Percentiles rank a stretch among this genome's conserved stretches.
These are phyloP conservation scores for Tillandsia leiboldiana DNA, from an alignment of 176 grass and related monocot species.

Conservation along the genomic window DNA sequence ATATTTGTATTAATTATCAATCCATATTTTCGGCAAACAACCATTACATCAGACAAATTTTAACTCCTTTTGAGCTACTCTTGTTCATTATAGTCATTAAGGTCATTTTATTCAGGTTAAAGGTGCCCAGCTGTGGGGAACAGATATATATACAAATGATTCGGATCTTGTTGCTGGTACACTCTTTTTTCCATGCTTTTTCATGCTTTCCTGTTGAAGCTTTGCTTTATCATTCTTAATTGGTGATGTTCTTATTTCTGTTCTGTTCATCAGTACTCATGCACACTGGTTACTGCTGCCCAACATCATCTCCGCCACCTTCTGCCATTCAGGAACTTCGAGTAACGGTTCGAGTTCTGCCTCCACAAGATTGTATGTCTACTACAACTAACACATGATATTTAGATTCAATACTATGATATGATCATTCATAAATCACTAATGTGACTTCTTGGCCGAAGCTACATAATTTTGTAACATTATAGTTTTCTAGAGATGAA, in stretches of 20 bases:
- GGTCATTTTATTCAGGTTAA: conserved; percentile 63
- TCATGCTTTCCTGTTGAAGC: not conserved
- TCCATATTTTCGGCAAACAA: too few species aligned
- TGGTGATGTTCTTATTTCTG: conserved; percentile 19
- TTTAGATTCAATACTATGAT: not conserved
- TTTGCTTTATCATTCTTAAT: not conserved
- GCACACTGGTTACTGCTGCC: conserved; percentile 89
- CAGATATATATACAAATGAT: conserved; percentile 87
- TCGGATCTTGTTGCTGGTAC: conserved; percentile 95
- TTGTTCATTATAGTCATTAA: too few species aligned
- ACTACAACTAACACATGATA: not conserved
- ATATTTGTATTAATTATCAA: too few species aligned
- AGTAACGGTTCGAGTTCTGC: conserved; percentile 65
- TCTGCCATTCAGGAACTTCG: conserved; percentile 69
- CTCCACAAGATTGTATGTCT: conserved; percentile 58
- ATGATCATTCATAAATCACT: not conserved
- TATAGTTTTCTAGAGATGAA: not conserved
- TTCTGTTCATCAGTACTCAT: conserved; percentile 67
- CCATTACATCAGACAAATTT: too few species aligned
- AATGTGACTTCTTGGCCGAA: too few species aligned
- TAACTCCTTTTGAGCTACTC: too few species aligned
- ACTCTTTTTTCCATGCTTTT: conserved; percentile 8
- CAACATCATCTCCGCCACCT: conserved; percentile 72
- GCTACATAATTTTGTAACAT: too few species aligned
- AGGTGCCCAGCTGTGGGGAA: conserved; percentile 97